Percentiles rank a stretch among this genome's conserved stretches.
Evolutionary conservation across 2,329 filamentous ascomycete species (phyloP).

Genomic region (Trichoderma sp.): DNA sequence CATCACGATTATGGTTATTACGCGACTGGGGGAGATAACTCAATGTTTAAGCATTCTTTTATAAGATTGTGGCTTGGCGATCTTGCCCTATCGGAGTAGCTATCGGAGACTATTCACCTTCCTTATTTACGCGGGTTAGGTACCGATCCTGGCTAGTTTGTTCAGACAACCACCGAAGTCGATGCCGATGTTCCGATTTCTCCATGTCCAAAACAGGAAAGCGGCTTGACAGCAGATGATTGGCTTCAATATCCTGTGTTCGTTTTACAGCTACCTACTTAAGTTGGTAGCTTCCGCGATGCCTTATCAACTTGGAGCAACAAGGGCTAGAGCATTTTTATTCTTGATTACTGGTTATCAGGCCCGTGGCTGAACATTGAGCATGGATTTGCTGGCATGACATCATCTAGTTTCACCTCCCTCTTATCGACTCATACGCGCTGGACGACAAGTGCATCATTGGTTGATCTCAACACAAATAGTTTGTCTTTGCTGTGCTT

Average conservation of each 20-base stretch:
- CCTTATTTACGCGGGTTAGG: neutral
- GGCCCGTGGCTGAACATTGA: neutral
- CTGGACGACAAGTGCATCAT: neutral
- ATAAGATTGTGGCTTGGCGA: neutral
- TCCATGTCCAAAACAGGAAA: neutral
- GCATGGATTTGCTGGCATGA: neutral
- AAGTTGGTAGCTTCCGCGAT: neutral
- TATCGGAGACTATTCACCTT: neutral
- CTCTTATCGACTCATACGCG: neutral
- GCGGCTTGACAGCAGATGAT: neutral
- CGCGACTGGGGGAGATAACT: neutral
- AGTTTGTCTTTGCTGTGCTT: neutral
- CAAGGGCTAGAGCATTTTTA: neutral
- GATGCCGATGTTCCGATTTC: constrained; percentile 11
- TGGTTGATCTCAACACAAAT: neutral
- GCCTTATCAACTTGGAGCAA: neutral
- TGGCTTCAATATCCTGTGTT: neutral
- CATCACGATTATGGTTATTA: neutral
- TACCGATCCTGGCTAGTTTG: neutral
- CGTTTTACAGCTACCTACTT: neutral
- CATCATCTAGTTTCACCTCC: neutral
- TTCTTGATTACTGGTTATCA: neutral
- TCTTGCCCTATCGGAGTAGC: neutral
- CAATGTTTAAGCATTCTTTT: constrained; percentile 8
- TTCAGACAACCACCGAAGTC: neutral